Conservation (phyloP, 192 early-diverging fungal species). For the Podila clonocystis region DNA sequence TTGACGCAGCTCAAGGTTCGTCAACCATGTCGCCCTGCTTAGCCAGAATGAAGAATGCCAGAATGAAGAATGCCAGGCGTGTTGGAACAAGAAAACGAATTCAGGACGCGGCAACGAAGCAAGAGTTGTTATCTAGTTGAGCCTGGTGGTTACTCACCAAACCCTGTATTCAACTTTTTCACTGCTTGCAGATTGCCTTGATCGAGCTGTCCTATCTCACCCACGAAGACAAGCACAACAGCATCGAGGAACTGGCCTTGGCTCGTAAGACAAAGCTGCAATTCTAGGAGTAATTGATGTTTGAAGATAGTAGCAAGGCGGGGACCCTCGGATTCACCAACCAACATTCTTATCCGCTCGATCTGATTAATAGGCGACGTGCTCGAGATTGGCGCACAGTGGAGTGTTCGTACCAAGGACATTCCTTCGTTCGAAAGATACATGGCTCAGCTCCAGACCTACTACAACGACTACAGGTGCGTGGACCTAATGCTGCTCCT, state of each 20-base stretch:
- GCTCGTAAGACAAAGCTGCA: slow-evolving; percentile 37
- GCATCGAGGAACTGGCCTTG: slow-evolving; percentile 50
- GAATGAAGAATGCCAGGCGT: not conserved
- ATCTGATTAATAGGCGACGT: slow-evolving; percentile 71
- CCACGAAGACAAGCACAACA: slow-evolving; percentile 51
- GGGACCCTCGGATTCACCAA: not conserved
- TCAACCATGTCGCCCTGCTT: not conserved
- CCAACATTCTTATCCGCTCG: not conserved
- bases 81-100: not conserved
- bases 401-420: slow-evolving; percentile 86
- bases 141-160: not conserved
- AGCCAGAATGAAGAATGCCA: not conserved
- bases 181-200: slow-evolving; percentile 53
- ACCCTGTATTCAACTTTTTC: not conserved
- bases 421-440: slow-evolving; percentile 97
- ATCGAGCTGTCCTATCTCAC: slow-evolving; percentile 59
- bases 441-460: slow-evolving; percentile 90
- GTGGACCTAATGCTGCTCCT: not conserved
- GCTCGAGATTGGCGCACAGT: slow-evolving; percentile 91
- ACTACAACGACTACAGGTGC: slow-evolving; percentile 86
- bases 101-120: not conserved
- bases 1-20: slow-evolving; percentile 77
- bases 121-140: not conserved
- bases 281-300: not conserved
- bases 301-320: no score